These are phyloP conservation scores for Periconia sp. DNA, from an alignment of 2,329 filamentous ascomycete species.

Conservation along the genomic window DNA sequence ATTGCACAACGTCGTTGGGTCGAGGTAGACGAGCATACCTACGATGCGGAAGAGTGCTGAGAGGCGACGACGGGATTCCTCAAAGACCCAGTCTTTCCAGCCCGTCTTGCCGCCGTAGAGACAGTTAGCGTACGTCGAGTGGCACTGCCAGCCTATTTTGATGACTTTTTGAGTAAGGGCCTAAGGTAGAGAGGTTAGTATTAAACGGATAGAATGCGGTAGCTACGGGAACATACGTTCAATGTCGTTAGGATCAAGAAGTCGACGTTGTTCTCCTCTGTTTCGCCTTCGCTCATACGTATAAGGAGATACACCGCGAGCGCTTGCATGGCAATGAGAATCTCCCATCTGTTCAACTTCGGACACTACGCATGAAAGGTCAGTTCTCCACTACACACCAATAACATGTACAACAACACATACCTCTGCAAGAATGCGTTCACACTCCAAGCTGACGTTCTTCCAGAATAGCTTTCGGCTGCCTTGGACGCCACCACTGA, in stretches of 20 bases:
- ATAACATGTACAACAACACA: slow-evolving; percentile 5
- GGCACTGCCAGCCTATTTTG: slow-evolving; percentile 6
- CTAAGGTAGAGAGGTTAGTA: background rate
- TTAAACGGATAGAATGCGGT: background rate
- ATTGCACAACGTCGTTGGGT: slow-evolving; percentile 43
- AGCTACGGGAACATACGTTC: slow-evolving; percentile 26
- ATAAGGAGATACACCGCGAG: slow-evolving; percentile 49
- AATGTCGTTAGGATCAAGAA: slow-evolving; percentile 39
- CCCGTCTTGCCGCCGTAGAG: slow-evolving; percentile 17
- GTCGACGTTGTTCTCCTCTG: slow-evolving; percentile 48
- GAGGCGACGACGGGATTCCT: slow-evolving; percentile 47
- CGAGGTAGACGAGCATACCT: slow-evolving; percentile 48
- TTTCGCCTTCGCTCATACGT: slow-evolving; percentile 49
- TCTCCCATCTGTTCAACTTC: slow-evolving; percentile 40
- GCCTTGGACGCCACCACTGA: slow-evolving; percentile 32
- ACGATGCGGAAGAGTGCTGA: slow-evolving; percentile 45
- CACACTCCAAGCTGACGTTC: slow-evolving; percentile 49
- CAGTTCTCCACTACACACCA: background rate
- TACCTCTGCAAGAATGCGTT: slow-evolving; percentile 42
- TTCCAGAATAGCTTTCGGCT: slow-evolving; percentile 50
- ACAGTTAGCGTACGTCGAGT: slow-evolving; percentile 1
- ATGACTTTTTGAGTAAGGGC: slow-evolving; percentile 10
- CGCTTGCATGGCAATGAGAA: slow-evolving; percentile 49
- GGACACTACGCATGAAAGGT: slow-evolving; percentile 21
- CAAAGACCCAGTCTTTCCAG: slow-evolving; percentile 48